Percentiles rank a stretch among this genome's conserved stretches.
phyloP scores from a whole-genome alignment of 805 yeast genomes.

The Lipomyces yamadae region DNA sequence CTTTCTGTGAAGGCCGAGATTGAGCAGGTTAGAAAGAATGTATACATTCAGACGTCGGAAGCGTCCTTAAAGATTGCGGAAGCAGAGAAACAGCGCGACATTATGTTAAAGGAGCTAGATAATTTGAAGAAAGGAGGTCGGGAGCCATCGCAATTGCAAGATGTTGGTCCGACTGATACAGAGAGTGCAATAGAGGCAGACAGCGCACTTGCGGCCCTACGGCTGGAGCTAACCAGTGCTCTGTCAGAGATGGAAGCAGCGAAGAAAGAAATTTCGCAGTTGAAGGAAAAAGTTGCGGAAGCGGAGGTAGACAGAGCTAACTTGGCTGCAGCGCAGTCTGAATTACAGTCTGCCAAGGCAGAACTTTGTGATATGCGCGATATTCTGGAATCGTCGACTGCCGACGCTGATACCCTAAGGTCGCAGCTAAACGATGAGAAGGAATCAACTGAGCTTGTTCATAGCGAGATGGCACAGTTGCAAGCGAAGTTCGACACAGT shows the following conservation, averaged over 20 bases:
- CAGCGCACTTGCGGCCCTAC: not conserved
- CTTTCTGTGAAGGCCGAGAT: conserved; percentile 36
- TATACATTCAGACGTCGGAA: conserved; percentile 23
- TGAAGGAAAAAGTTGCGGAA: not conserved
- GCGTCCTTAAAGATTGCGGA: conserved; percentile 26
- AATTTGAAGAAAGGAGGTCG: conserved; percentile 9
- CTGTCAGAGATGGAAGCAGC: not conserved
- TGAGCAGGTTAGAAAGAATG: conserved; percentile 27
- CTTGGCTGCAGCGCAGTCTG: conserved; percentile 11
- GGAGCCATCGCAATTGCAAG: not conserved
- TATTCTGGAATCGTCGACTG: not conserved
- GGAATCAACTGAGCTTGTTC: not conserved
- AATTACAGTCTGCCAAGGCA: conserved; percentile 13
- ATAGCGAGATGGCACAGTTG: conserved; percentile 21
- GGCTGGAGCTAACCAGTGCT: not conserved
- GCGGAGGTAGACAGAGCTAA: conserved; percentile 4
- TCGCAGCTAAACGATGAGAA: conserved; percentile 1
- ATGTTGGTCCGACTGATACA: not conserved
- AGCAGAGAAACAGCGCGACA: conserved; percentile 28
- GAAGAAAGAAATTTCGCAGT: not conserved
- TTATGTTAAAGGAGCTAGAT: conserved; percentile 18
- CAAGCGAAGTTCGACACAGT: conserved; percentile 28
- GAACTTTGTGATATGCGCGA: conserved; percentile 28
- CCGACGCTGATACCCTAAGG: not conserved
- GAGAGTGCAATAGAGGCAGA: not conserved